Evolutionary conservation across 2,329 filamentous ascomycete species (phyloP).

Genomic region (Fusarium kyushuense): DNA sequence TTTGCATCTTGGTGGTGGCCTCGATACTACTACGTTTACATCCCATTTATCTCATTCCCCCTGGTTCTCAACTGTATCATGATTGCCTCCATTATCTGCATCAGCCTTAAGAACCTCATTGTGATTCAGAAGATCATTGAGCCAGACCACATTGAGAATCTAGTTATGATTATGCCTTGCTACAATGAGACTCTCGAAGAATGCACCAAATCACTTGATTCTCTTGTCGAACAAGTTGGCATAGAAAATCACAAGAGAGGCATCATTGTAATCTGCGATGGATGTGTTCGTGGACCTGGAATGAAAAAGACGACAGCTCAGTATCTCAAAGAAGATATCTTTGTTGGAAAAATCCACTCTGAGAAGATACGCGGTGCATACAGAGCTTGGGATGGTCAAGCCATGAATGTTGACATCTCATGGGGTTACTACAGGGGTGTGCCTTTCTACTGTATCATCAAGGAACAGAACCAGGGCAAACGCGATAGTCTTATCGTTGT

Average conservation of each 20-base stretch:
- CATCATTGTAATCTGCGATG: conserved; percentile 46
- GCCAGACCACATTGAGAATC: conserved; percentile 47
- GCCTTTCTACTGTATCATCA: conserved; percentile 57
- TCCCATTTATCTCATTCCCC: conserved; percentile 46
- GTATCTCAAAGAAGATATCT: conserved; percentile 56
- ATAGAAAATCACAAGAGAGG: conserved; percentile 39
- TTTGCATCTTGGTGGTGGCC: conserved; percentile 46
- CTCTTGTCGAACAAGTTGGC: conserved; percentile 42
- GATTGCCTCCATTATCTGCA: conserved; percentile 41
- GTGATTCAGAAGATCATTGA: conserved; percentile 34
- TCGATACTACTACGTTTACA: conserved; percentile 42
- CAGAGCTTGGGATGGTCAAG: conserved; percentile 54
- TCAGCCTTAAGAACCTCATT: conserved; percentile 31
- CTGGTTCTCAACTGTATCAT: conserved; percentile 45
- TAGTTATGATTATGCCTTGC: conserved; percentile 57
- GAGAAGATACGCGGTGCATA: conserved; percentile 53
- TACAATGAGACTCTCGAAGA: conserved; percentile 59
- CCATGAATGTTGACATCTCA: conserved; percentile 54
- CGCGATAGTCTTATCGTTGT: conserved; percentile 57
- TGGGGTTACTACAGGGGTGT: conserved; percentile 56
- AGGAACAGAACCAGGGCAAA: conserved; percentile 59
- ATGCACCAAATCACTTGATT: conserved; percentile 49
- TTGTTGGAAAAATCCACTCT: conserved; percentile 47
- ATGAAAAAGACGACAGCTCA: conserved; percentile 47
- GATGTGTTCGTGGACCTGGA: conserved; percentile 40